phyloP scores from a whole-genome alignment of 2,329 filamentous ascomycete genomes.

The Trichoderma atrobrunneum region DNA sequence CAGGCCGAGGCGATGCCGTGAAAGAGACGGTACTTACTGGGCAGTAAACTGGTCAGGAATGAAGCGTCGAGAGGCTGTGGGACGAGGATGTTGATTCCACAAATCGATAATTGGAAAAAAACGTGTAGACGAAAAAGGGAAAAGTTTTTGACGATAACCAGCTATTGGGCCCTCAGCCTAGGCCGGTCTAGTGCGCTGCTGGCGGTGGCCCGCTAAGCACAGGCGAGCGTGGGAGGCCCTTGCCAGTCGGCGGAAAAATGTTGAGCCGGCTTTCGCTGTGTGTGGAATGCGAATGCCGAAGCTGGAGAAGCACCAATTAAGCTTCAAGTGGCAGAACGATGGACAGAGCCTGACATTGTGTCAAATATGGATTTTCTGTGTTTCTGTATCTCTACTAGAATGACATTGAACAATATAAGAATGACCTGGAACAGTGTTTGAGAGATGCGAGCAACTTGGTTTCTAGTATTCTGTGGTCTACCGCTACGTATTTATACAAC shows the following conservation, averaged over 20 bases:
- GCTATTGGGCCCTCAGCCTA: conserved; percentile 24
- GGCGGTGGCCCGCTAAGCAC: conserved; percentile 13
- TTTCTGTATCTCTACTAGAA: not conserved
- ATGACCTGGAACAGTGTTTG: not conserved
- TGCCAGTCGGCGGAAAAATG: conserved; percentile 15
- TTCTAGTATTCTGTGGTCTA: not conserved
- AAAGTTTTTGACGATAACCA: conserved; percentile 28
- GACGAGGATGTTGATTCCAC: conserved; percentile 18
- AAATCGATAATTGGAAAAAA: conserved; percentile 20
- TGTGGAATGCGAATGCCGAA: not conserved
- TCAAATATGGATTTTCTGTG: not conserved
- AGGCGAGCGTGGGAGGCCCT: conserved; percentile 13
- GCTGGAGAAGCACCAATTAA: not conserved
- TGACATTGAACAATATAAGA: not conserved
- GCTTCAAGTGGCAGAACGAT: not conserved
- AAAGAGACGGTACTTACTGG: not conserved
- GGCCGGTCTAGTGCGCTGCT: conserved; percentile 20
- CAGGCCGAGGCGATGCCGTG: not conserved
- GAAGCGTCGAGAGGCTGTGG: conserved; percentile 23
- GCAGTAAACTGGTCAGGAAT: conserved; percentile 15
- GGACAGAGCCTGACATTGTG: not conserved
- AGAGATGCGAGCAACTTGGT: not conserved
- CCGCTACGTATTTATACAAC: not conserved
- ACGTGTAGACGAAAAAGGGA: conserved; percentile 24
- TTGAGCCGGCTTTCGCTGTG: not conserved